phyloP scores from a whole-genome alignment of 306 rosid genomes.

The Dalbergia oliveri region DNA sequence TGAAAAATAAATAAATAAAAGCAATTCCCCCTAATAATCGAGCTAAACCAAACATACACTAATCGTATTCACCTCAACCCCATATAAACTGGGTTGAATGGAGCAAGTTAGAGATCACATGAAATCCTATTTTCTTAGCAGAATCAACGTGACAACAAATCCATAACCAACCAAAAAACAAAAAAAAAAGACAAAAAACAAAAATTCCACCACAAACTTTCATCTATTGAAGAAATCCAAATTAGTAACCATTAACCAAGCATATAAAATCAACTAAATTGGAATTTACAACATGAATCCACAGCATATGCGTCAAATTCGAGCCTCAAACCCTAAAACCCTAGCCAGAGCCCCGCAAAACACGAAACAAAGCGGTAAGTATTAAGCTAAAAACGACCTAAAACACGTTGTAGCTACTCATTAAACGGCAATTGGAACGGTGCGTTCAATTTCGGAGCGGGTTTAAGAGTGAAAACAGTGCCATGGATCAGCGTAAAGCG shows the following conservation, averaged over 20 bases:
- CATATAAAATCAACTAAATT: constrained; percentile 11
- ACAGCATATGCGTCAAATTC: neutral
- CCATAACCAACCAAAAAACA: neutral
- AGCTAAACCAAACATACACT: too few species aligned
- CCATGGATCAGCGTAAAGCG: neutral
- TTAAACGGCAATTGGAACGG: neutral
- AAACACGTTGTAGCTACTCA: neutral
- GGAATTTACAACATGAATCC: neutral
- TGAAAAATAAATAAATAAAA: too few species aligned
- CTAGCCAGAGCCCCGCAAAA: constrained; percentile 41
- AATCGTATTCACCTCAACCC: neutral
- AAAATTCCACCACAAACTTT: neutral
- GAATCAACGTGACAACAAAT: neutral
- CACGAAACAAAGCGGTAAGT: neutral
- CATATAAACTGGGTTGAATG: neutral
- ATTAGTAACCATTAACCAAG: neutral
- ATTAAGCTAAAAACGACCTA: neutral
- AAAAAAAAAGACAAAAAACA: neutral
- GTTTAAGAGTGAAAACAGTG: neutral
- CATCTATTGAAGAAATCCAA: constrained; percentile 3
- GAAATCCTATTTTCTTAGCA: neutral
- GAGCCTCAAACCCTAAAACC: constrained; percentile 59
- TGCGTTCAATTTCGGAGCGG: neutral
- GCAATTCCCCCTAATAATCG: too few species aligned
- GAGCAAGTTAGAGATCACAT: neutral